A percentile compares a stretch with the other conserved stretches of the same genome.
Evolutionary conservation across 2,329 filamentous ascomycete species (phyloP).

Genomic region (Tolypocladium sp.): DNA sequence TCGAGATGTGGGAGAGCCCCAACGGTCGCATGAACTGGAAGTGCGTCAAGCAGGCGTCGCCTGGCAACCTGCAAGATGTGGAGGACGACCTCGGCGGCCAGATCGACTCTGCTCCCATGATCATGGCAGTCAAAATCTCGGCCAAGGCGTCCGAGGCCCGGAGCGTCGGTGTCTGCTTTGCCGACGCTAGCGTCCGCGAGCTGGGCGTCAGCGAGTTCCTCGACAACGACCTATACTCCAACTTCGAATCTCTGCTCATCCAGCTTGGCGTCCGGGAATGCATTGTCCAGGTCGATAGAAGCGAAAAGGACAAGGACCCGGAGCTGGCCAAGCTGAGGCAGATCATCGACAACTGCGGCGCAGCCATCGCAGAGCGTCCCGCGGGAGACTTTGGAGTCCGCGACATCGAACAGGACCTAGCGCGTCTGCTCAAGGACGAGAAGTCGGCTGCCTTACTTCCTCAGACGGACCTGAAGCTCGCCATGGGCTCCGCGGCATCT

Average conservation of each 20-base stretch:
- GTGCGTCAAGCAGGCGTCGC: slow-evolving; percentile 81
- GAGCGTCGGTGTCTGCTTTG: slow-evolving; percentile 90
- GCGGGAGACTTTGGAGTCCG: slow-evolving; percentile 71
- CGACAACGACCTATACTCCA: slow-evolving; percentile 98
- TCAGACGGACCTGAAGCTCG: slow-evolving; percentile 86
- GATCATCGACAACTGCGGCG: slow-evolving; percentile 86
- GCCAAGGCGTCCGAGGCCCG: slow-evolving; percentile 80
- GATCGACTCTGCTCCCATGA: slow-evolving; percentile 85
- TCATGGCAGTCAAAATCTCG: slow-evolving; percentile 86
- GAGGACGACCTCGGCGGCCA: slow-evolving; percentile 88
- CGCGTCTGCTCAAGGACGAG: slow-evolving; percentile 80
- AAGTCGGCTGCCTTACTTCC: slow-evolving; percentile 67
- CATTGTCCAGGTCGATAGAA: slow-evolving; percentile 68
- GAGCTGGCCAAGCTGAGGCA: slow-evolving; percentile 80
- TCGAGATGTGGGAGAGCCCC: slow-evolving; percentile 80
- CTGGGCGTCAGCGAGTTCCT: slow-evolving; percentile 95
- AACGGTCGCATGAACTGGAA: slow-evolving; percentile 85
- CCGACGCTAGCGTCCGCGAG: slow-evolving; percentile 91
- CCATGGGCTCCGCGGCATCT: slow-evolving; percentile 89
- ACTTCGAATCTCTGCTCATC: slow-evolving; percentile 92
- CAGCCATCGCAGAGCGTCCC: slow-evolving; percentile 77
- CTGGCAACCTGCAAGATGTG: slow-evolving; percentile 91
- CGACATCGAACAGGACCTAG: slow-evolving; percentile 93
- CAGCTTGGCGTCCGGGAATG: slow-evolving; percentile 95
- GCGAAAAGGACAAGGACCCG: slow-evolving; percentile 77